phyloP scores from a whole-genome alignment of 345 rosid genomes.

The Eucalyptus cloeziana region DNA sequence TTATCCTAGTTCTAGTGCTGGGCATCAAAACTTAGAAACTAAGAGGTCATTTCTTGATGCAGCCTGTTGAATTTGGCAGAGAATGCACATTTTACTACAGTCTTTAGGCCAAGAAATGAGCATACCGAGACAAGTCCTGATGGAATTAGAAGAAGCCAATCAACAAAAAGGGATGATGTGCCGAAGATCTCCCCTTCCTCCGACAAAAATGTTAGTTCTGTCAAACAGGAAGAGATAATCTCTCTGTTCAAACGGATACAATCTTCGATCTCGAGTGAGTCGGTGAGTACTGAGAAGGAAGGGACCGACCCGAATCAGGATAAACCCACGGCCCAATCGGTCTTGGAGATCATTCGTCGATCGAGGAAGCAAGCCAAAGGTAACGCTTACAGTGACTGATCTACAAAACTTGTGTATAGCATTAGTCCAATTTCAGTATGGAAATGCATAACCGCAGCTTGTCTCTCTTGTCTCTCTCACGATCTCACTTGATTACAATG shows the following conservation, averaged over 20 bases:
- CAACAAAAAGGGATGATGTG: background rate
- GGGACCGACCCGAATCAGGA: background rate
- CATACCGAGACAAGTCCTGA: background rate
- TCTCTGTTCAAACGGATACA: slow-evolving; percentile 42
- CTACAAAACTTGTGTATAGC: background rate
- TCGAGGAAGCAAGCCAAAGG: slow-evolving; percentile 18
- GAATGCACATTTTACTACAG: slow-evolving; percentile 22
- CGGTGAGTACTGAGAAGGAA: background rate
- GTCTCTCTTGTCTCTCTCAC: background rate
- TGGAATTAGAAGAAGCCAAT: slow-evolving; percentile 9
- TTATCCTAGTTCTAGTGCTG: background rate
- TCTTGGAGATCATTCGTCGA: slow-evolving; percentile 21
- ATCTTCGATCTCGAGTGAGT: slow-evolving; percentile 41
- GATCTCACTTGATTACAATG: background rate
- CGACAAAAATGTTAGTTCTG: background rate
- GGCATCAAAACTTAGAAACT: slow-evolving; percentile 1
- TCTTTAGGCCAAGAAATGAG: background rate
- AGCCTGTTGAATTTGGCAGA: slow-evolving; percentile 67
- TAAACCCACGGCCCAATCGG: slow-evolving; percentile 13
- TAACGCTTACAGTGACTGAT: background rate
- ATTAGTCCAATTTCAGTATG: background rate
- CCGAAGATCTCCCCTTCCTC: background rate
- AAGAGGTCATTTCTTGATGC: slow-evolving; percentile 36
- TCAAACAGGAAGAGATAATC: slow-evolving; percentile 34
- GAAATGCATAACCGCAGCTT: background rate